phyloP scores from a whole-genome alignment of 768 basidiomycete genomes.

The Suillus americanus region DNA sequence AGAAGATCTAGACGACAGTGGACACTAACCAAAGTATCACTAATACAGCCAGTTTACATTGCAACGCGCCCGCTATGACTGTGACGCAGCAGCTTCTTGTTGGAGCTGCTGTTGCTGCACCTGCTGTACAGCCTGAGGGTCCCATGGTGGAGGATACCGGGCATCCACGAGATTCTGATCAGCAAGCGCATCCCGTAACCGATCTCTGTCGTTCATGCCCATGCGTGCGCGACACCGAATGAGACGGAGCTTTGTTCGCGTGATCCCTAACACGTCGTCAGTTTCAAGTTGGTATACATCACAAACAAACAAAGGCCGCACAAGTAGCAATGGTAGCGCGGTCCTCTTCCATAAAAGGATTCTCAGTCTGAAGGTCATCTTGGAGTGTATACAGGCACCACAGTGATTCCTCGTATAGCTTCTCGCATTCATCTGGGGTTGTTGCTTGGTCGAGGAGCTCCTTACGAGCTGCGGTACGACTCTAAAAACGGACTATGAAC shows the following conservation, averaged over 20 bases:
- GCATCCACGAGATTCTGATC: constrained; percentile 80
- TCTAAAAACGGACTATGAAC: constrained; percentile 45
- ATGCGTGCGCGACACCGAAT: constrained; percentile 74
- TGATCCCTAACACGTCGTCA: constrained; percentile 61
- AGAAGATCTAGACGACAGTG: not conserved
- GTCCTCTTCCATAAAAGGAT: constrained; percentile 85
- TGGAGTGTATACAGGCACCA: constrained; percentile 93
- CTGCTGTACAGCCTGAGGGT: constrained; percentile 41
- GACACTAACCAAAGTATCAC: not conserved
- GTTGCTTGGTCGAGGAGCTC: constrained; percentile 81
- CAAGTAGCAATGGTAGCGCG: constrained; percentile 76
- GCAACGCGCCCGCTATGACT: not conserved
- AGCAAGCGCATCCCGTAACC: constrained; percentile 72
- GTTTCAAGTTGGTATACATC: not conserved
- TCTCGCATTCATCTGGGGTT: constrained; percentile 83
- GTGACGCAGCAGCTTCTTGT: constrained; percentile 2
- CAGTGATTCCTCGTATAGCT: constrained; percentile 90
- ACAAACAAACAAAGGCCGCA: constrained; percentile 33
- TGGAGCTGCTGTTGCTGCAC: constrained; percentile 24
- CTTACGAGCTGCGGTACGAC: constrained; percentile 87
- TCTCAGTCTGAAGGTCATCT: constrained; percentile 83
- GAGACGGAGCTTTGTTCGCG: constrained; percentile 80
- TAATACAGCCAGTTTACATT: not conserved
- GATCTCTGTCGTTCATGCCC: constrained; percentile 72
- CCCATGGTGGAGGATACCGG: constrained; percentile 72